Evolutionary conservation across 1,284 basidiomycete species (phyloP), one percentile per base, ranked within the genome.

Genomic region (Tetrapyrgos nigripes): DNA sequence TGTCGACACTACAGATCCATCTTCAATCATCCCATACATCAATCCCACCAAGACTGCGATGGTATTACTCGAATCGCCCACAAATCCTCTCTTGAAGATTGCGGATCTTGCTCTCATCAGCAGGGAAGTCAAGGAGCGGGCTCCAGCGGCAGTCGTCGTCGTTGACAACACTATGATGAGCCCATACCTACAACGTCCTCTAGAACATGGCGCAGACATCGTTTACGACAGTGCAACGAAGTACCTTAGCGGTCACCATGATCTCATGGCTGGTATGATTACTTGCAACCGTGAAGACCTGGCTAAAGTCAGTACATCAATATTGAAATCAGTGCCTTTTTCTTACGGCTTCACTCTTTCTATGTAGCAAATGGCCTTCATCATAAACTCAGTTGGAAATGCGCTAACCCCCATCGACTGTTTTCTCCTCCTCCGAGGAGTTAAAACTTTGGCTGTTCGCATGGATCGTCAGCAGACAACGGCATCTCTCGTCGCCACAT

Each of bases 151-250:
- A 1, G 72, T 97, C 66, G 80, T 98, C 61, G 93, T 98, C 28
- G 94, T 96, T 24, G 97, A 99, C 77, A 99, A 99, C 76, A 99
- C 97, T 63, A 99, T 99, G 97, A 98, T 99, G 96, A 98, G 96
- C 69, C 97, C 97, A 10, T 99, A 98, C 76, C 84, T 99, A 19
- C 96, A 98, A 76, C 83, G 96, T 55, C 97, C 97, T 1, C 85
- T 99, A 53, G 95, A 98, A 71, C 90, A 97, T 61, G 97, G 97
- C 27, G 94, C 92, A 48, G 97, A 99, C 71, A 88, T 99, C 53
- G 96, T 98, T 17, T 99, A 99, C 72, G 97, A 99, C 76, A 97
- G 94, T 60, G 97, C 89, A 10, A 99, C 97, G 43, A 99, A 99
- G 76, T 99, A 98, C 75, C 84, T 99, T 52, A 94, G 92, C 54